Evolutionary conservation across 2,329 filamentous ascomycete species (phyloP), one percentile per base, ranked within the genome.

Genomic region (Alternaria triticina): DNA sequence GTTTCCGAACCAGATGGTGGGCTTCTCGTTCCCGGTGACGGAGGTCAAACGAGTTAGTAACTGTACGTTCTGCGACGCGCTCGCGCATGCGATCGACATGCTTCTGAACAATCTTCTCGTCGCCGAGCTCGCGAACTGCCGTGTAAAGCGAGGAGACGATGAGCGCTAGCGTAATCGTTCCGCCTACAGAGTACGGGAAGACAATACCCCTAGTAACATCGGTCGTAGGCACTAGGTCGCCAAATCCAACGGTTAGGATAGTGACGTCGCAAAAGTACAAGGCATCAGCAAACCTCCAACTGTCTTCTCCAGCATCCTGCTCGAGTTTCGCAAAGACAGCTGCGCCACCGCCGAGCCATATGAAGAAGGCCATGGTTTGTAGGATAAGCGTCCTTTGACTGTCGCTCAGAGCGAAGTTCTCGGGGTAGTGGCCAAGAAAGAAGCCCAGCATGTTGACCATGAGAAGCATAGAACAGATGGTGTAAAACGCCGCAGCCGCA

Each of bases 301-400:
- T 85, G 65, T 63, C 61, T 27, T 73, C 59, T 2, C 81, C 82
- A 44, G 77, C 77, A 10, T 74, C 64, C 4, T 62, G 71, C 62
- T 97, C 90, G 4, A 96, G 85, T 2, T 83, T 83, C 6, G 88
- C 88, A 74, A 96, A 97, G 0, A 97, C 82, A 0, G 90, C 86
- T 0, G 90, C 93, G 1, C 94, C 94, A 3, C 93, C 80, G 0
- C 92, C 88, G 0, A 97, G 83, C 83, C 96, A 97, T 51, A 92
- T 81, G 55, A 97, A 89, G 74, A 96, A 92, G 59, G 91, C 83
- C 79, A 96, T 96, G 1, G 93, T 97, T 79, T 97, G 94, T 27
- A 97, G 81, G 84, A 97, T 97, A 22, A 97, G 83, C 0, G 93
- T 97, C 10, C 94, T 87, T 78, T 97, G 94, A 64, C 90, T 91